These are phyloP conservation scores for Globisporangium emineosum DNA, from an alignment of 352 stramenopile species.

Conservation along the genomic window DNA sequence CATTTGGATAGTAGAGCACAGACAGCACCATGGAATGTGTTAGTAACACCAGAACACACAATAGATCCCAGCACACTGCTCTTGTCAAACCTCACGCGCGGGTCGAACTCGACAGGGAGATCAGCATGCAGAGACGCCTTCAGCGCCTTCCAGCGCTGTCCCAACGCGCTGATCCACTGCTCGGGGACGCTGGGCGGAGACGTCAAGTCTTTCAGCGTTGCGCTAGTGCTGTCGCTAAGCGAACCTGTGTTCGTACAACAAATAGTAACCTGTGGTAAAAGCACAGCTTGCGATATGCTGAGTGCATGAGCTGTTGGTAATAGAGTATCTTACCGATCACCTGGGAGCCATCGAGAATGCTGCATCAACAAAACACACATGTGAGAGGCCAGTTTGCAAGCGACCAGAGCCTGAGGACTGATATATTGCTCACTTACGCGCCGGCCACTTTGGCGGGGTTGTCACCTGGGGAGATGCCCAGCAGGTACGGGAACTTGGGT, in stretches of 20 bases:
- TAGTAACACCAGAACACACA: not conserved
- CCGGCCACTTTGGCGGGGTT: conserved; percentile 30
- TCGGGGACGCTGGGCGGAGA: conserved; percentile 23
- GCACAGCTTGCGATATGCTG: not conserved
- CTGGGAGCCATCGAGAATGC: conserved; percentile 15
- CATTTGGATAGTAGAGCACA: not conserved
- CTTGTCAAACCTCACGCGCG: conserved; percentile 19
- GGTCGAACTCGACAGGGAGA: conserved; percentile 40
- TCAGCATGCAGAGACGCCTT: conserved; percentile 43
- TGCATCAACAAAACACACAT: not conserved
- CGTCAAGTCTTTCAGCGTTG: conserved; percentile 33
- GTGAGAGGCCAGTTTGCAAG: not conserved
- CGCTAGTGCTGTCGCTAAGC: conserved; percentile 26
- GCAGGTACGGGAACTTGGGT: conserved; percentile 65
- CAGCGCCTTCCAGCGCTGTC: conserved; percentile 35
- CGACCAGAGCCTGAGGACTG: not conserved
- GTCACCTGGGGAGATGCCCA: conserved; percentile 57
- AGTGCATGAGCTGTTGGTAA: not conserved
- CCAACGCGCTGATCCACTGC: conserved; percentile 24
- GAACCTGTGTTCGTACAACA: conserved; percentile 22
- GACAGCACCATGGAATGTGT: not conserved
- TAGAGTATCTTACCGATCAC: conserved; percentile 12
- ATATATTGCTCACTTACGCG: conserved; percentile 22
- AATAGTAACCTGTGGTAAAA: not conserved
- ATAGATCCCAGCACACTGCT: not conserved